Conservation (phyloP, 1,284 basidiomycete genomes). For the Fomitopsis betulina region DNA sequence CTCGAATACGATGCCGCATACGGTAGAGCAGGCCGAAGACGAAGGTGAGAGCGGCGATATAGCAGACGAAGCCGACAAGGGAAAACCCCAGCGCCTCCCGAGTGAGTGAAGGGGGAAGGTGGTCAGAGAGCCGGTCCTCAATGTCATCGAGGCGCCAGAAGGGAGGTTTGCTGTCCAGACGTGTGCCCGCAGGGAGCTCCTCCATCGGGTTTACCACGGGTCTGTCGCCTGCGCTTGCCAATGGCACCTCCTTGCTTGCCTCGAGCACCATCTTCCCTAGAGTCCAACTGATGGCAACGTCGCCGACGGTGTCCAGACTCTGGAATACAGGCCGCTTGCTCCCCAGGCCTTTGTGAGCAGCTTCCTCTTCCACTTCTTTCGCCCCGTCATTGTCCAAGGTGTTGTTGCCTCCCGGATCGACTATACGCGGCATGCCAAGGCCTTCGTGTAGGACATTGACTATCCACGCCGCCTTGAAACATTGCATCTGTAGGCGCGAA, state of each 20-base stretch:
- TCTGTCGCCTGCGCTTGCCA: slow-evolving; percentile 38
- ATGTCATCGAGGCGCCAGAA: slow-evolving; percentile 55
- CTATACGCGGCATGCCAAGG: slow-evolving; percentile 89
- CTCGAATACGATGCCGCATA: slow-evolving; percentile 49
- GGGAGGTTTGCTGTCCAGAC: slow-evolving; percentile 52
- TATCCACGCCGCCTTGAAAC: slow-evolving; percentile 99
- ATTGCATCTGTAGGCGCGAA: slow-evolving; percentile 91
- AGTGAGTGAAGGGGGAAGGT: slow-evolving; percentile 55
- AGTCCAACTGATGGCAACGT: slow-evolving; percentile 96
- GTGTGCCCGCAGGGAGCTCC: slow-evolving; percentile 44
- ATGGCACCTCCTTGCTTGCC: slow-evolving; percentile 80
- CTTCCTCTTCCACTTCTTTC: slow-evolving; percentile 64
- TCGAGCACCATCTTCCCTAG: slow-evolving; percentile 98
- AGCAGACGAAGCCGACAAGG: slow-evolving; percentile 54
- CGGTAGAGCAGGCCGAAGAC: slow-evolving; percentile 45
- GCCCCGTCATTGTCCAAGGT: slow-evolving; percentile 50
- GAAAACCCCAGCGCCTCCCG: slow-evolving; percentile 67
- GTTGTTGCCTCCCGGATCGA: slow-evolving; percentile 75
- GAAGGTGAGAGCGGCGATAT: slow-evolving; percentile 37
- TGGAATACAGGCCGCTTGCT: slow-evolving; percentile 69
- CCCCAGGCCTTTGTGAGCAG: slow-evolving; percentile 77
- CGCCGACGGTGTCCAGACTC: slow-evolving; percentile 86
- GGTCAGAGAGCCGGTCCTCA: slow-evolving; percentile 58
- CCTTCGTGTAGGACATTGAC: slow-evolving; percentile 96
- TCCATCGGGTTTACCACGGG: slow-evolving; percentile 70